Evolutionary conservation across 1,139 yeast genomes (phyloP), one percentile per base, ranked within the genome.

Genomic region (Yamadazyma atlantica): DNA sequence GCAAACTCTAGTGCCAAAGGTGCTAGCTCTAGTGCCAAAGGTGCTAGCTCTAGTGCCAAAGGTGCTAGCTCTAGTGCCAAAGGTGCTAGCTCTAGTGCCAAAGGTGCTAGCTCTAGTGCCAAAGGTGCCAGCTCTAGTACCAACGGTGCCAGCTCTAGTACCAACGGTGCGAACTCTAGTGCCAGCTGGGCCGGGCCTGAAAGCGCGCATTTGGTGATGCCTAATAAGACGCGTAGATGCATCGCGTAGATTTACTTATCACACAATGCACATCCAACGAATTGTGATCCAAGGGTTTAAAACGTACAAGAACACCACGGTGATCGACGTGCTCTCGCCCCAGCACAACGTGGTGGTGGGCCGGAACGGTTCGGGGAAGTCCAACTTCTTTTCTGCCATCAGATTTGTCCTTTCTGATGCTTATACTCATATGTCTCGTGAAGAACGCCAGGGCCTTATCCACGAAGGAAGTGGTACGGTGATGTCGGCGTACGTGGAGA

Each of bases 301-400:
- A 63, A 90, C 98, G 44, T 92, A 89, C 61, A 85, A 86, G 65
- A 85, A 86, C 57, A 81, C 87, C 35, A 87, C 96, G 0, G 75
- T 78, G 8, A 78, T 92, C 13, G 95, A 86, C 34, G 72, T 76
- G 21, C 67, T 92, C 36, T 84, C 95, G 0, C 94, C 95, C 0
- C 78, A 80, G 42, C 86, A 84, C 57, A 92, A 92, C 60, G 95
- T 90, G 21, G 89, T 92, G 11, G 88, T 92, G 22, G 99, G 99
- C 3, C 69, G 96, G 37, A 92, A 92, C 60, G 99, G 99, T 12
- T 85, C 96, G 6, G 99, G 99, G 12, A 92, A 92, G 60, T 87
- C 96, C 35, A 92, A 92, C 60, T 86, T 94, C 64, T 92, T 92
- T 60, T 92, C 96, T 13, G 98, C 98, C 9, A 86, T 92, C 41